These are phyloP conservation scores for Haplosporangium sp. DNA, from an alignment of 371 early-diverging fungal species.

Conservation along the genomic window DNA sequence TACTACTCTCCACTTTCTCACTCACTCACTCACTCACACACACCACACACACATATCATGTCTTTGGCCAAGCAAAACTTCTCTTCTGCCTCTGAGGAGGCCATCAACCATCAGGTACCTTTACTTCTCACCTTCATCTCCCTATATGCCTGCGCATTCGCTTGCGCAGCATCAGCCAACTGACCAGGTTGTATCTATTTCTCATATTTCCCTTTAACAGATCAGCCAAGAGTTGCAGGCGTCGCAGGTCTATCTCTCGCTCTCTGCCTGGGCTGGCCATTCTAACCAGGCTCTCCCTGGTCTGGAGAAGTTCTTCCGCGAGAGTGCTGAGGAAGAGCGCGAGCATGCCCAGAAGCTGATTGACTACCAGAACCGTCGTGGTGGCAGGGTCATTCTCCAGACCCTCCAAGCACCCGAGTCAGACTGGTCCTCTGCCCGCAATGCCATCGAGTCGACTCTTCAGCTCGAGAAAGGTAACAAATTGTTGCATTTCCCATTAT, in stretches of 20 bases:
- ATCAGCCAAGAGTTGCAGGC: slow-evolving; percentile 77
- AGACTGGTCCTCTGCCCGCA: slow-evolving; percentile 74
- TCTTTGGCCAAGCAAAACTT: slow-evolving; percentile 78
- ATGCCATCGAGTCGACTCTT: slow-evolving; percentile 74
- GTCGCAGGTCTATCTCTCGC: slow-evolving; percentile 72
- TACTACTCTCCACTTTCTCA: not conserved
- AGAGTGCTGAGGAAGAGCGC: slow-evolving; percentile 69
- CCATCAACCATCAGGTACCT: slow-evolving; percentile 69
- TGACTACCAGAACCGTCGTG: slow-evolving; percentile 72
- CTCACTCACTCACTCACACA: not conserved
- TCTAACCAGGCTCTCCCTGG: slow-evolving; percentile 73
- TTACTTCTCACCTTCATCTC: not conserved
- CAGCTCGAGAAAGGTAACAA: slow-evolving; percentile 72
- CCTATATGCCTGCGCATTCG: not conserved
- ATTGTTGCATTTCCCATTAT: not conserved
- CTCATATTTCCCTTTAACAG: slow-evolving; percentile 9
- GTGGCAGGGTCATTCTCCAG: slow-evolving; percentile 63
- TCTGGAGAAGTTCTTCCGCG: slow-evolving; percentile 72
- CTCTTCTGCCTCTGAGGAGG: slow-evolving; percentile 69
- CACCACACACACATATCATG: slow-evolving; percentile 47
- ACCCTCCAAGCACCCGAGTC: slow-evolving; percentile 53
- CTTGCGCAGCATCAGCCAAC: not conserved
- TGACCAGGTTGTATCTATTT: not conserved
- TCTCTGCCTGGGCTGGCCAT: slow-evolving; percentile 73
- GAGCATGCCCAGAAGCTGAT: slow-evolving; percentile 71